phyloP scores from a whole-genome alignment of 2,329 filamentous ascomycete species.

The Claviceps paspali region DNA sequence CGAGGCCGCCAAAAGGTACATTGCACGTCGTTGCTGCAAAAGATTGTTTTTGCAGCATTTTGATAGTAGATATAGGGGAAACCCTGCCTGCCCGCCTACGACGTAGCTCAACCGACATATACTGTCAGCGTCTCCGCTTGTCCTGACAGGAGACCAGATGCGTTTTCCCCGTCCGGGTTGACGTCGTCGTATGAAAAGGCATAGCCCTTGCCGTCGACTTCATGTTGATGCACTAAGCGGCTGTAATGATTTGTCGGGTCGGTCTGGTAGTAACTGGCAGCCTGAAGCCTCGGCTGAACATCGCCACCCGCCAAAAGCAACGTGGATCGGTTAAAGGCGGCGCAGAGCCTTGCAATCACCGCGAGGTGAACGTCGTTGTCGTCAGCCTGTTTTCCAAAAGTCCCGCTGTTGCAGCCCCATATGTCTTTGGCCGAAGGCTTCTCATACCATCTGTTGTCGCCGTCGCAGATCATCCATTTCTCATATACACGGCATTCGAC shows the following conservation, averaged over 20 bases:
- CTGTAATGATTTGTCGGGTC: slow-evolving; percentile 39
- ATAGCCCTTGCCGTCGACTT: slow-evolving; percentile 45
- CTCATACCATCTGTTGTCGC: slow-evolving; percentile 26
- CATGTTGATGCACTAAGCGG: slow-evolving; percentile 42
- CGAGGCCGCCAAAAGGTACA: too few species aligned
- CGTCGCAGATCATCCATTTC: slow-evolving; percentile 22
- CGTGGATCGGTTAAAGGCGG: slow-evolving; percentile 33
- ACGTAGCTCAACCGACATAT: slow-evolving; percentile 12
- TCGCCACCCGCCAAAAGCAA: slow-evolving; percentile 30
- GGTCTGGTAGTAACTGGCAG: slow-evolving; percentile 28
- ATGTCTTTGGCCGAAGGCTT: slow-evolving; percentile 31
- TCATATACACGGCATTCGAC: slow-evolving; percentile 24
- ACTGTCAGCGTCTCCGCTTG: slow-evolving; percentile 13
- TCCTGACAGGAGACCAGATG: slow-evolving; percentile 21
- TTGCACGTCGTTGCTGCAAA: too few species aligned
- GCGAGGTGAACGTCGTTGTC: slow-evolving; percentile 27
- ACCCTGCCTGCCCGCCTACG: neutral
- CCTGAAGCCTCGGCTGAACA: slow-evolving; percentile 25
- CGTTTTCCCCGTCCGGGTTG: slow-evolving; percentile 39
- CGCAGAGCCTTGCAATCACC: slow-evolving; percentile 32
- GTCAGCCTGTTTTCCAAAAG: slow-evolving; percentile 22
- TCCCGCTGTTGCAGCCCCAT: slow-evolving; percentile 35
- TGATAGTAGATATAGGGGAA: too few species aligned
- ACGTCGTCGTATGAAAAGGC: slow-evolving; percentile 57
- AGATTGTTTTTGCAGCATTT: too few species aligned